Evolutionary conservation across 768 basidiomycete species (phyloP), one percentile per base, ranked within the genome.

Genomic region (Leucosporidium yakuticum): DNA sequence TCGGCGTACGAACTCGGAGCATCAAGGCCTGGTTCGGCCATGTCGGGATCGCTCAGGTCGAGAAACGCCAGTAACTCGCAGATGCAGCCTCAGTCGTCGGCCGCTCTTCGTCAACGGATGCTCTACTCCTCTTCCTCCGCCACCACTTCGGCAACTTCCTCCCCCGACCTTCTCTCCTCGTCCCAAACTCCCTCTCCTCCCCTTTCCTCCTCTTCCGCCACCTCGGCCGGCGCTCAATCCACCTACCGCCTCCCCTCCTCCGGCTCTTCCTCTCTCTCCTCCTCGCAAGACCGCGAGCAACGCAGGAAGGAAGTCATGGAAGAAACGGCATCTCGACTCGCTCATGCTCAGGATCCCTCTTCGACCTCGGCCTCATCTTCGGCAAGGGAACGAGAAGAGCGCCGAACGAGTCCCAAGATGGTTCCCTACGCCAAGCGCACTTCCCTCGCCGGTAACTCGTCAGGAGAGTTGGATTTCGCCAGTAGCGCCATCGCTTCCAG

Each of bases 201-300:
- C 62, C 70, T 21, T 64, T 64, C 32, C 67, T 71, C 63, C 70
- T 66, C 11, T 64, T 67, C 49, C 65, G 69, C 15, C 64, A 68
- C 57, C 64, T 71, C 17, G 50, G 36, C 63, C 6, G 12, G 6
- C 60, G 29, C 34, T 17, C 47, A 50, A 60, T 62, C 67, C 7
- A 64, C 67, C 44, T 63, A 71, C n/a, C 44, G 62, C 4, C 39
- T 44, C 17, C 51, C 61, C 27, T 49, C 69, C 4, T 62, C 61
- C 19, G 50, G 50, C 25, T 54, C 58, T 2, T 2, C 50, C 29
- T 32, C 63, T 4, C 11, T 29, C 34, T 44, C 64, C 50, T 32
- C 57, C 50, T 25, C 57, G 47, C 3, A 29, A 19, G 29, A 14
- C 49, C 53, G 25, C 53, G 53, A 54, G 15, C 53, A 54, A 29